Evolutionary conservation across 805 yeast genomes (phyloP).

Genomic region (Ogataea nitratoaversa): DNA sequence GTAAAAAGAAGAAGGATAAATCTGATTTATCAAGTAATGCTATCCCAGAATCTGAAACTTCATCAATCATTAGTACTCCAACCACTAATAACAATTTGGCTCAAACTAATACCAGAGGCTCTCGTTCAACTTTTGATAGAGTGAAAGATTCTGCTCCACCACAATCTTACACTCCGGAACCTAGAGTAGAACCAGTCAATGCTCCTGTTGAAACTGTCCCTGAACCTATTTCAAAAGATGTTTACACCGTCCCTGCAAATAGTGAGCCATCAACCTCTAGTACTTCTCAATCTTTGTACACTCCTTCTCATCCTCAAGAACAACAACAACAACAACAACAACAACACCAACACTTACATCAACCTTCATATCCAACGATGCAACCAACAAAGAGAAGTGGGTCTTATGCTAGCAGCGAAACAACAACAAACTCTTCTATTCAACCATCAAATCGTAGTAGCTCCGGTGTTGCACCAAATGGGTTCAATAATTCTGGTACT

Average conservation of each 20-base stretch:
- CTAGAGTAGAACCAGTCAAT: slow-evolving; percentile 1
- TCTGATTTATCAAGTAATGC: slow-evolving; percentile 15
- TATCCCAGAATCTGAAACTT: slow-evolving; percentile 31
- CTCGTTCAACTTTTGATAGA: slow-evolving; percentile 1
- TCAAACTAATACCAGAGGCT: slow-evolving; percentile 1
- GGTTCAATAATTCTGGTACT: slow-evolving; percentile 3
- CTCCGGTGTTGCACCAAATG: neutral
- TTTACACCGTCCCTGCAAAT: no score
- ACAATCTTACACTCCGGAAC: neutral
- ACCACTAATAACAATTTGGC: slow-evolving; percentile 2
- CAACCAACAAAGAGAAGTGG: slow-evolving; percentile 29
- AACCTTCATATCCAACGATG: slow-evolving; percentile 25
- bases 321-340: neutral
- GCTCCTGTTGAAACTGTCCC: slow-evolving; percentile 1
- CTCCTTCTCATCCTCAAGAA: slow-evolving; percentile 3
- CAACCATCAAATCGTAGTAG: slow-evolving; percentile 20
- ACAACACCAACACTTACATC: slow-evolving; percentile 3
- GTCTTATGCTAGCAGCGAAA: slow-evolving; percentile 20
- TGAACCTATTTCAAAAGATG: neutral
- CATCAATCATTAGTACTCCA: slow-evolving; percentile 24
- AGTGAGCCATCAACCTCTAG: no score
- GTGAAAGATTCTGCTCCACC: slow-evolving; percentile 2
- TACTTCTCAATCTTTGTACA: neutral
- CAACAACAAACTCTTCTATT: slow-evolving; percentile 12
- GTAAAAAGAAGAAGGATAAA: slow-evolving; percentile 47